Conservation (phyloP, 2,329 filamentous ascomycete species). For the Stenocarpella maydis region DNA sequence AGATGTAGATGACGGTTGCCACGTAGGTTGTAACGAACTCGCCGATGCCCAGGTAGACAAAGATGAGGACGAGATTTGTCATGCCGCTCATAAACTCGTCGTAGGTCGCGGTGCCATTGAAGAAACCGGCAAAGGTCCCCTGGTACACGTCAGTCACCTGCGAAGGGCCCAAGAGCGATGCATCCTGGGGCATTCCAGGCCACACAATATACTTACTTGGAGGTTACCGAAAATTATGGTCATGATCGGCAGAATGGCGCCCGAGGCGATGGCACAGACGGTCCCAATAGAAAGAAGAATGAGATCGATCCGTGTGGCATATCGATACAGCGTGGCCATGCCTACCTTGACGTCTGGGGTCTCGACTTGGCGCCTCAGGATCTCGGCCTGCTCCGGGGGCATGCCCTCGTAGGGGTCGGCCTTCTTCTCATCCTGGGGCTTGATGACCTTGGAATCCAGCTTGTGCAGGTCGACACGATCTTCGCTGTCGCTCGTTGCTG, state of each 20-base stretch:
- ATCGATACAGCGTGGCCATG: constrained; percentile 73
- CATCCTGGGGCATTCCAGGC: no score
- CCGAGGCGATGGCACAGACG: constrained; percentile 73
- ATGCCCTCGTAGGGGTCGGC: constrained; percentile 69
- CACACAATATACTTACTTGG: constrained; percentile 47
- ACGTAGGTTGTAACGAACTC: constrained; percentile 83
- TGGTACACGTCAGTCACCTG: no score
- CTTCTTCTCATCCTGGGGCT: constrained; percentile 50
- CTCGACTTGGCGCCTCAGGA: constrained; percentile 74
- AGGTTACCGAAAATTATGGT: constrained; percentile 83
- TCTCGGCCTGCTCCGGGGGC: constrained; percentile 68
- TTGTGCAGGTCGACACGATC: constrained; percentile 45
- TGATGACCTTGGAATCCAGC: constrained; percentile 53
- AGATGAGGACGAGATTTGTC: constrained; percentile 76
- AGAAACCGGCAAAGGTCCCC: constrained; percentile 73
- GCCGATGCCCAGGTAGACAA: constrained; percentile 83
- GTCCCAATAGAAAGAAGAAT: constrained; percentile 68
- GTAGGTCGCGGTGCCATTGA: constrained; percentile 56
- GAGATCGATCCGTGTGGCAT: constrained; percentile 71
- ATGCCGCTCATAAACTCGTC: constrained; percentile 68
- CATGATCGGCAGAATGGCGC: constrained; percentile 81
- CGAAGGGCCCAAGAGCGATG: no score
- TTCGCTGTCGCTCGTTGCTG: constrained; percentile 10
- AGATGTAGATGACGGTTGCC: constrained; percentile 89
- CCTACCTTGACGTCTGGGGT: constrained; percentile 70